phyloP scores from a whole-genome alignment of 2,329 filamentous ascomycete species.

The Botryosphaeria dothidea region DNA sequence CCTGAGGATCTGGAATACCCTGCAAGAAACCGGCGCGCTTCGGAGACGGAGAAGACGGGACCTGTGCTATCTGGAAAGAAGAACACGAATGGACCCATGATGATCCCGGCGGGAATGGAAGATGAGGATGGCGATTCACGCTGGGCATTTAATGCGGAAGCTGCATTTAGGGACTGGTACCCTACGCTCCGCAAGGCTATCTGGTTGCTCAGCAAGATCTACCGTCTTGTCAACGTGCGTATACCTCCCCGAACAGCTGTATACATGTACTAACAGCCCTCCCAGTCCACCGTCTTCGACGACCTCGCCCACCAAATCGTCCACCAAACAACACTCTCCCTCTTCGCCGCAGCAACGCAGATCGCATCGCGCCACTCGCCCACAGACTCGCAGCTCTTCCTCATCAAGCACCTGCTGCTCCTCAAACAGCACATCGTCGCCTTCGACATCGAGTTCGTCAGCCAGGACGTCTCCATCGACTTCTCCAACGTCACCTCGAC shows the following conservation, averaged over 20 bases:
- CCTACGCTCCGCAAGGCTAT: conserved; percentile 67
- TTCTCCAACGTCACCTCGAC: conserved; percentile 66
- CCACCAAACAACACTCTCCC: conserved; percentile 81
- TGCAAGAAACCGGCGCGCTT: conserved; percentile 49
- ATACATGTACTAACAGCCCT: conserved; percentile 21
- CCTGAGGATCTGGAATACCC: conserved; percentile 67
- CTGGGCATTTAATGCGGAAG: conserved; percentile 58
- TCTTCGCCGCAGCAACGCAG: conserved; percentile 73
- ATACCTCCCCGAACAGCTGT: background rate
- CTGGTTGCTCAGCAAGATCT: conserved; percentile 69
- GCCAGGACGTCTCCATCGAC: conserved; percentile 62
- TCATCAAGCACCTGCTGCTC: conserved; percentile 91
- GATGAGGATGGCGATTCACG: conserved; percentile 49
- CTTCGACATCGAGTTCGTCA: conserved; percentile 83
- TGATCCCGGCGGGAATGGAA: conserved; percentile 46
- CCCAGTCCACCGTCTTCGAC: conserved; percentile 66
- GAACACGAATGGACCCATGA: conserved; percentile 39
- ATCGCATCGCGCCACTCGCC: conserved; percentile 66
- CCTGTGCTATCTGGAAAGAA: conserved; percentile 57
- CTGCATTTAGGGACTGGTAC: conserved; percentile 63
- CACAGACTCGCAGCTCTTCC: conserved; percentile 83
- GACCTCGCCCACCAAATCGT: conserved; percentile 80
- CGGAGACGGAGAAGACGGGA: conserved; percentile 42
- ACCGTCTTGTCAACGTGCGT: conserved; percentile 66
- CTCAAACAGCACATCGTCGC: conserved; percentile 95